Base-by-base conservation (phyloP, 2,329 filamentous ascomycete species). In the Elsinoe perseae region DNA sequence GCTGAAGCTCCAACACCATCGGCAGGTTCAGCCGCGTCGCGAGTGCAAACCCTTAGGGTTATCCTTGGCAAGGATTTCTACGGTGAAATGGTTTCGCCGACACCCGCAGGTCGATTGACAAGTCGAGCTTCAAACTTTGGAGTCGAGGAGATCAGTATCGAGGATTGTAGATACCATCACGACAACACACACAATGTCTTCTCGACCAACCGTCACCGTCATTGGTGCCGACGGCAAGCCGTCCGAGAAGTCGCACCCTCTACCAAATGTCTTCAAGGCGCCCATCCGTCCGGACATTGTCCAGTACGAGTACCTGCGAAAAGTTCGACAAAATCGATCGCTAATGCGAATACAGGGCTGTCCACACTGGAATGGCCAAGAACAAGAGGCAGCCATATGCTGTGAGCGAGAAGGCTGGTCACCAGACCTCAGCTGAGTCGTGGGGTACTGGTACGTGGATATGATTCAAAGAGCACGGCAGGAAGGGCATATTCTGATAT, bases 321-420 rank as follows among this genome's bases (percentile, higher is more conserved):
- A 56, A 58, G 42, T 42, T 42, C 60, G 25, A 57, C 54, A 61
- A 56, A 58, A 53, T 32, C 32, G 27, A 25, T 20, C 48, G 58
- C 67, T 70, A 61, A 69, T 61, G 59, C 12, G 43, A 61, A 54
- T 65, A 67, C 69, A 82, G 80, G 75, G 77, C 77, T 66, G 84
- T 97, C 72, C 93, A 98, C 86, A 95, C 89, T 72, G 93, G 93
- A 73, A 95, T 98, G 83, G 92, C 92, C 76, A 98, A 98, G 89
- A 98, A 98, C 86, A 96, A 95, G 86, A 87, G 93, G 77, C 93
- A 98, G 81, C 91, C 93, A 69, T 98, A 98, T 78, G 85, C 93
- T 72, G 93, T 98, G 83, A 95, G 90, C 86, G 92, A 97, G 87
- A 98, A 98, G 88, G 93, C 93, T 74, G 93, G 93, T 82, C 93